Evolutionary conservation across 2,329 filamentous ascomycete species (phyloP).

Genomic region (Ophiocordyceps polyrhachis-furcata): DNA sequence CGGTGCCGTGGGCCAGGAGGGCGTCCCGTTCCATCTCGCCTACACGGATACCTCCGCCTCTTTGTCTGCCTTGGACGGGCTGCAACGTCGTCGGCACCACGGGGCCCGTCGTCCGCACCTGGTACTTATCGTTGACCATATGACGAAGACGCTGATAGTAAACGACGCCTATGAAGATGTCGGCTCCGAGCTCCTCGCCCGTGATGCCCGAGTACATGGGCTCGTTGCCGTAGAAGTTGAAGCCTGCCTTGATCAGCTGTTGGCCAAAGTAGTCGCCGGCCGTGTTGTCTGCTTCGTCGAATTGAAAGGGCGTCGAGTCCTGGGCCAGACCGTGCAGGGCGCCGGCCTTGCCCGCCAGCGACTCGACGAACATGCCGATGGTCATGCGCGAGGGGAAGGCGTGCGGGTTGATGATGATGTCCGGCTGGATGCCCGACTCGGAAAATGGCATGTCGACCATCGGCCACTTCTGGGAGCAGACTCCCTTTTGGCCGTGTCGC

Average conservation of each 20-base stretch:
- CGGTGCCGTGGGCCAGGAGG: constrained; percentile 82
- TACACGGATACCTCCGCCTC: constrained; percentile 95
- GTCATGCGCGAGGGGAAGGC: constrained; percentile 99
- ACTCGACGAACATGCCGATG: constrained; percentile 98
- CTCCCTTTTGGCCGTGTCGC: constrained; percentile 95
- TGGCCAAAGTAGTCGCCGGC: constrained; percentile 91
- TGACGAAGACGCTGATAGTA: constrained; percentile 96
- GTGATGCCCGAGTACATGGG: constrained; percentile 98
- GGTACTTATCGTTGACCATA: constrained; percentile 99
- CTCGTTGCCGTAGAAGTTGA: constrained; percentile 97
- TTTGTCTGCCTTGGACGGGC: constrained; percentile 90
- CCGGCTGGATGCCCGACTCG: constrained; percentile 88
- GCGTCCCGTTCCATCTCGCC: constrained; percentile 99
- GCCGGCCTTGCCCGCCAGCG: constrained; percentile 83
- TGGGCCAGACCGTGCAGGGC: constrained; percentile 90
- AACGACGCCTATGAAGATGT: constrained; percentile 92
- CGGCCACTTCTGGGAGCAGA: constrained; percentile 91
- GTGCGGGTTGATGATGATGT: constrained; percentile 98
- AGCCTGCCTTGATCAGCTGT: constrained; percentile 85
- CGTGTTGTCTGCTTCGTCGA: constrained; percentile 78
- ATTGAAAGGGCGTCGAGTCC: constrained; percentile 88
- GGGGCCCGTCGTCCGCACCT: constrained; percentile 88
- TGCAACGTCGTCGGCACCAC: constrained; percentile 83
- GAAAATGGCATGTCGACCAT: constrained; percentile 89
- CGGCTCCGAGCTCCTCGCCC: constrained; percentile 77